Conservation (phyloP, 352 stramenopile species). For the Globisporangium yorkense region DNA sequence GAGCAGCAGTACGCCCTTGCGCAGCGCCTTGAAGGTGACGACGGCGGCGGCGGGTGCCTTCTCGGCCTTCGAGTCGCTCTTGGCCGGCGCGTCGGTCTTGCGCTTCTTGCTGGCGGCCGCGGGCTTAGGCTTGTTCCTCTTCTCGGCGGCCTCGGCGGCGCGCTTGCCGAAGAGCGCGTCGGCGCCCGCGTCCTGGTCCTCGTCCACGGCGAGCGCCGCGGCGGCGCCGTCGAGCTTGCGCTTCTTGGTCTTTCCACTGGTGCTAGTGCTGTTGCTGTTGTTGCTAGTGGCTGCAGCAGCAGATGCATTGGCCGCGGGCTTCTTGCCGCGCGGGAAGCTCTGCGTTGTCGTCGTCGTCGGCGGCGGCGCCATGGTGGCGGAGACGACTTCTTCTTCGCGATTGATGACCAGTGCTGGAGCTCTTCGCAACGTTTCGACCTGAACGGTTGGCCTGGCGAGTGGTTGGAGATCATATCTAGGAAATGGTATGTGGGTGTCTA, state of each 20-base stretch:
- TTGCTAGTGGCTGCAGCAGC: constrained; percentile 1
- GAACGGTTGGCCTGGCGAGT: neutral
- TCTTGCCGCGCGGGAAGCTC: constrained; percentile 75
- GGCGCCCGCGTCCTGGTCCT: constrained; percentile 24
- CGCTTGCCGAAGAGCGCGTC: constrained; percentile 80
- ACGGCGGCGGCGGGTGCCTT: constrained; percentile 24
- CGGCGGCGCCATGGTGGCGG: constrained; percentile 6
- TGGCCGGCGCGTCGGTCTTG: constrained; percentile 21
- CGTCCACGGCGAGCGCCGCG: constrained; percentile 18
- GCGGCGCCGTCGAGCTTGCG: constrained; percentile 30
- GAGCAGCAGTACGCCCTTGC: constrained; percentile 72
- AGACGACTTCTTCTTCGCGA: neutral
- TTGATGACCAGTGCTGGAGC: neutral
- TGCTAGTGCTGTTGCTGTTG: constrained; percentile 5
- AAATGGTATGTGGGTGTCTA: neutral
- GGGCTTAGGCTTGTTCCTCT: constrained; percentile 14
- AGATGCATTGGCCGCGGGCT: constrained; percentile 14
- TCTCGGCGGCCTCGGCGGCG: constrained; percentile 24
- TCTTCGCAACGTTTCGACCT: neutral
- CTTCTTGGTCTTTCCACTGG: constrained; percentile 31
- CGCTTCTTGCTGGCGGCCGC: constrained; percentile 17
- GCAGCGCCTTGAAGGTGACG: constrained; percentile 69
- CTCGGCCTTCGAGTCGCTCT: constrained; percentile 15
- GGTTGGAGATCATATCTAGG: neutral
- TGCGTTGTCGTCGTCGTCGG: constrained; percentile 27